Evolutionary conservation across 495 filamentous ascomycete genomes (phyloP).

Genomic region (Polyplosphaeria fusca): DNA sequence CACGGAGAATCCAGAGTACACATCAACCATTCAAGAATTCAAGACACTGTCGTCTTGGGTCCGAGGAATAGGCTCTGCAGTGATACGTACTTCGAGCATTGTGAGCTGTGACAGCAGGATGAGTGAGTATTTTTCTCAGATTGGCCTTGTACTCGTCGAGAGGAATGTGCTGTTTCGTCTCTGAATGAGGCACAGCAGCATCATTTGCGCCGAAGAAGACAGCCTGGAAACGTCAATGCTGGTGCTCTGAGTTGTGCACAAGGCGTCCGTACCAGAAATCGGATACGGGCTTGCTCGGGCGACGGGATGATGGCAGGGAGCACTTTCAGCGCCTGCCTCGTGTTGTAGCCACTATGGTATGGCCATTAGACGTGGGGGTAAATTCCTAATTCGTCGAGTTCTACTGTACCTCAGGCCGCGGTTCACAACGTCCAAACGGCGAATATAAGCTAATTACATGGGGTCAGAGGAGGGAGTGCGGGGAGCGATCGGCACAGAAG

Average conservation of each 20-base stretch:
- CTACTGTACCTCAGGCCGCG: conserved; percentile 67
- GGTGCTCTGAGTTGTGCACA: too few relatives aligned
- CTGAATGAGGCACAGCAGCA: conserved; percentile 57
- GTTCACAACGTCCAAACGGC: conserved; percentile 66
- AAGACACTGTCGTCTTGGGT: too few relatives aligned
- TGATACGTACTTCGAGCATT: too few relatives aligned
- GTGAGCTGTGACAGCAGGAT: conserved; percentile 65
- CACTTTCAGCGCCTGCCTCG: conserved; percentile 58
- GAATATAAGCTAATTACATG: conserved; percentile 62
- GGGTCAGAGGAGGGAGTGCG: too few relatives aligned
- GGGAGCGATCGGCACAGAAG: too few relatives aligned
- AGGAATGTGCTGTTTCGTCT: conserved; percentile 67
- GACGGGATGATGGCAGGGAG: conserved; percentile 57
- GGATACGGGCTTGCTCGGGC: conserved; percentile 55
- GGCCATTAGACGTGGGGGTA: too few relatives aligned
- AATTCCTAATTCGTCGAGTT: too few relatives aligned
- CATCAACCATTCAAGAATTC: too few relatives aligned
- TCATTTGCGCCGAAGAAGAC: conserved; percentile 90
- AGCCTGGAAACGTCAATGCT: conserved; percentile 50
- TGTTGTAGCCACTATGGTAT: conserved; percentile 64
- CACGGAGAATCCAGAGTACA: too few relatives aligned
- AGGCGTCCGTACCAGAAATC: conserved; percentile 67
- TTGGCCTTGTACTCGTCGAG: conserved; percentile 69
- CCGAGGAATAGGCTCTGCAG: too few relatives aligned
- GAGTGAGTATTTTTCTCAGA: conserved; percentile 63